These are phyloP conservation scores for Zygnema cylindricum DNA, from an alignment of 139 green algal species.

Conservation along the genomic window DNA sequence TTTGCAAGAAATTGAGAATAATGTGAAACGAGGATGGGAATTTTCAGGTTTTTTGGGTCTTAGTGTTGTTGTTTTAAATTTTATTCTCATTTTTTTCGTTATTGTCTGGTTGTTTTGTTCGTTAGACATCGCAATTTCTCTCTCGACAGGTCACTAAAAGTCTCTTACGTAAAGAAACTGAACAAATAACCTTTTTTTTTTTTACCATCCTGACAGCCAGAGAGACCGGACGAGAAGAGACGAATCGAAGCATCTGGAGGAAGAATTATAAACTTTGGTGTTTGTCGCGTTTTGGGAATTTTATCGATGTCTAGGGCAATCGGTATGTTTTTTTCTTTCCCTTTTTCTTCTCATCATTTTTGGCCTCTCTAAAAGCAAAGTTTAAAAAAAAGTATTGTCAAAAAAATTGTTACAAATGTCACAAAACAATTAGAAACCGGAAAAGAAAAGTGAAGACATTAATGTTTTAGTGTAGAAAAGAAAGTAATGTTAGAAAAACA, in stretches of 20 bases:
- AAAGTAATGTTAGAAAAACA: background rate
- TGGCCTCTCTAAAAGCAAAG: background rate
- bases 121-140: background rate
- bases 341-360: background rate
- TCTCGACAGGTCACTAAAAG: background rate
- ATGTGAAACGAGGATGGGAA: background rate
- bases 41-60: background rate
- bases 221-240: constrained; percentile 72
- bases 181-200: background rate
- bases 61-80: background rate
- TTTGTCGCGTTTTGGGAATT: constrained; percentile 75
- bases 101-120: background rate
- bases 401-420: background rate
- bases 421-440: background rate
- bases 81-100: background rate
- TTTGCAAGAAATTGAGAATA: background rate
- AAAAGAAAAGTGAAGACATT: background rate
- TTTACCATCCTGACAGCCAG: constrained; percentile 47
- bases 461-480: background rate
- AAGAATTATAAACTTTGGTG: constrained; percentile 77
- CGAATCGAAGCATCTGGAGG: constrained; percentile 75
- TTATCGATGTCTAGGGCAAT: constrained; percentile 75
- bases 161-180: background rate
- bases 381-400: too few relatives aligned
- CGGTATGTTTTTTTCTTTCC: constrained; percentile 59